Conservation (phyloP, 345 rosid species). For the Aethionema arabicum region DNA sequence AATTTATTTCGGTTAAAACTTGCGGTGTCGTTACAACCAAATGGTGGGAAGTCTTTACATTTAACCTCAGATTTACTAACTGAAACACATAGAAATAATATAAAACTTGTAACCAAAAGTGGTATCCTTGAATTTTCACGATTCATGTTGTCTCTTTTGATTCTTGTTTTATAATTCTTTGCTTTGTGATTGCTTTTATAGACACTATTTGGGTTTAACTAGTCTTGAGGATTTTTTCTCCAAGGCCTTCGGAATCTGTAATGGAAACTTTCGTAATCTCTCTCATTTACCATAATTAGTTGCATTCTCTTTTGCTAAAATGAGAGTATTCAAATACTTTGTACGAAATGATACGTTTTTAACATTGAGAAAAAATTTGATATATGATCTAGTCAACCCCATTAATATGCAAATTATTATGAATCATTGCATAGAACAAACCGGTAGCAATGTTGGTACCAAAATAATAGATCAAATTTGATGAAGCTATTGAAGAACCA, state of each 20-base stretch:
- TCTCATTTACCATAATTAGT: too few species aligned
- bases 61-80: neutral
- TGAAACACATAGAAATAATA: neutral
- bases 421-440: too few species aligned
- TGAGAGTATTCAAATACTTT: too few species aligned
- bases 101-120: neutral
- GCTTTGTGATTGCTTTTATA: neutral
- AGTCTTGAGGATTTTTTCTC: conserved; percentile 1
- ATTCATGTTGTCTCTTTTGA: neutral
- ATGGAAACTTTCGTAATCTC: too few species aligned
- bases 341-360: too few species aligned
- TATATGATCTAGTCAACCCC: too few species aligned
- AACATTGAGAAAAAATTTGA: too few species aligned
- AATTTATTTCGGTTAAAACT: conserved; percentile 16
- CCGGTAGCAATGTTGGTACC: too few species aligned
- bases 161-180: neutral
- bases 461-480: too few species aligned
- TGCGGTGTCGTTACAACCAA: conserved; percentile 3
- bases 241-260: neutral
- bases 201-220: neutral
- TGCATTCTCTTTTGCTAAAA: too few species aligned
- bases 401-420: too few species aligned
- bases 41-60: conserved; percentile 13
- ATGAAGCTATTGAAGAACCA: too few species aligned
- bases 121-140: neutral